Base-by-base conservation (phyloP, 371 early-diverging fungal species). In the Catenaria anguillulae region DNA sequence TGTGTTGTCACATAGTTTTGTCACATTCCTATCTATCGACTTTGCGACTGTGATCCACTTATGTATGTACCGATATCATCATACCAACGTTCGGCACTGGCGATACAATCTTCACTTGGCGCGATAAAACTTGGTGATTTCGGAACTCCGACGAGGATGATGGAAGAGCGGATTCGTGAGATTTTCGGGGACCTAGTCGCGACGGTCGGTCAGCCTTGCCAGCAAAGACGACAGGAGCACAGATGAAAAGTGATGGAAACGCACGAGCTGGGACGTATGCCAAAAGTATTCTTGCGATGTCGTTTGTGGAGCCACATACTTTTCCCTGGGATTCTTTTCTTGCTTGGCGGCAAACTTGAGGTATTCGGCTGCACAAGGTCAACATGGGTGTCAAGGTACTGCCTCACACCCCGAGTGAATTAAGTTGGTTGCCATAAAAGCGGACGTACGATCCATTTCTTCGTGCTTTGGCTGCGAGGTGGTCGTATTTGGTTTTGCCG, bases 231-330 rank as follows among this genome's bases (percentile, higher is more conserved):
- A 0, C 8, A 10, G 12, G 10, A n/a, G 0, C 26, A n/a, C 24
- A n/a, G 29, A 56, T 33, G 42, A 17, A 6, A 34, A n/a, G 5
- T 10, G 34, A 4, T 10, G 36, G 58, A 33, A 21, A 1, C 33
- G 31, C 31, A 58, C 58, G 35, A 58, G 31, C 17, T 58, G 58
- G 29, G 8, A 3, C n/a, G 58, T 58, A 2, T 58, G 26, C 58
- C 58, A 58, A 35, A 58, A 58, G 58, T 58, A 58, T 31, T 58
- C 58, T 36, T 58, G 58, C 6, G 24, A 8, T 19, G 58, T 33
- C 29, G 58, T 58, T 10, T 42, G 58, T 24, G 58, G 58, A 3
- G 31, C 36, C 35, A 1, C 10, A 31, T 58, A 58, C 58, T 58
- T 58, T 35, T 58, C 58, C 21, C 43, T 34, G 19, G 58, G 58